These are phyloP conservation scores for Chlamydomonas reinhardtii DNA, from an alignment of 163 green algal species.

Conservation along the genomic window DNA sequence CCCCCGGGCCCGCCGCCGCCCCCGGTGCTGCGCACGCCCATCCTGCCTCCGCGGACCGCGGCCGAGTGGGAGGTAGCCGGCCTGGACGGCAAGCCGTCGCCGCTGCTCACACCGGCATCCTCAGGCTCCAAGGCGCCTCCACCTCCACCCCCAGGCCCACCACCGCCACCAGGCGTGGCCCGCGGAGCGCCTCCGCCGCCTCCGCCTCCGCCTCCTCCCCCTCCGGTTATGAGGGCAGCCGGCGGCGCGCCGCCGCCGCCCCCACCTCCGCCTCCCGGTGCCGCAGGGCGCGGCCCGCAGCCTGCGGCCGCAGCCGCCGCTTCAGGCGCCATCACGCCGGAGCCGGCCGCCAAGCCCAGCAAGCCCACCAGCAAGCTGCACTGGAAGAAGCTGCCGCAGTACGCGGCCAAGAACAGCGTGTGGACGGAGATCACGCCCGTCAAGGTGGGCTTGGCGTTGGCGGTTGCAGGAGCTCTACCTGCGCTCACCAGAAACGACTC, in stretches of 20 bases:
- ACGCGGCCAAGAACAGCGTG: slow-evolving; percentile 52
- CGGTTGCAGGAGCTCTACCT: too few species aligned
- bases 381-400: slow-evolving; percentile 48
- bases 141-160: not conserved
- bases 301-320: too few species aligned
- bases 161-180: not conserved
- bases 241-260: not conserved
- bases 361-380: slow-evolving; percentile 51
- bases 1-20: not conserved
- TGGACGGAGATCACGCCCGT: slow-evolving; percentile 44
- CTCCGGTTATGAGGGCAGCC: not conserved
- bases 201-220: not conserved
- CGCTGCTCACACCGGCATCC: not conserved
- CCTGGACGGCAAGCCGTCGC: not conserved
- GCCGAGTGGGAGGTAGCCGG: not conserved
- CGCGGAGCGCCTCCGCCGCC: not conserved
- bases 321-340: not conserved
- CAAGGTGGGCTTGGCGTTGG: not conserved
- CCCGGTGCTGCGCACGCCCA: not conserved
- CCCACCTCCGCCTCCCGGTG: not conserved
- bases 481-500: too few species aligned
- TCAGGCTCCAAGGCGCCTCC: not conserved
- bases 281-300: too few species aligned
- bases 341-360: not conserved
- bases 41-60: not conserved